Base-by-base conservation (phyloP, 1,139 yeast genomes). In the Pichia sp. region DNA sequence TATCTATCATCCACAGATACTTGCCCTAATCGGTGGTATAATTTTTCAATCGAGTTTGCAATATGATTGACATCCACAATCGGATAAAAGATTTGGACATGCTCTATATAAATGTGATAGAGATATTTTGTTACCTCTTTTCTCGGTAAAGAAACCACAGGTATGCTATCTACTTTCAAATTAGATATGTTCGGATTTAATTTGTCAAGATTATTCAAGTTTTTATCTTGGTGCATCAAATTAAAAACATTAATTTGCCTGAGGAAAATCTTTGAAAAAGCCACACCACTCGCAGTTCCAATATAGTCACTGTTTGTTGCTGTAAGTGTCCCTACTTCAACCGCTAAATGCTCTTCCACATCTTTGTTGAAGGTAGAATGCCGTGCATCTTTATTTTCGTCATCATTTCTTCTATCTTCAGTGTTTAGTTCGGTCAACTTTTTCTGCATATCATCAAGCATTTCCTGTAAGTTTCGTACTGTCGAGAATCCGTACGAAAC, bases 271-370 rank as follows among this genome's bases (percentile, higher is more conserved):
- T 47, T 47, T 5, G 43, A 36, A 23, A 47, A 47, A 8, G 23
- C 30, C 6, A 19, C 50, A 47, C 50, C 50, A 36, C 50, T 47
- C 15, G 50, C 50, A 26, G 34, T 36, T 26, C 50, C 50, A 5
- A 47, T 47, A n/a, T 36, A 47, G 15, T 38, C 11, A 8, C 38
- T 38, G 30, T 16, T 19, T 8, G 38, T 40, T n/a, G 50, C 26
- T 5, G 41, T 11, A 36, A 47, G 45, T 29, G 50, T 19, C 26
- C 50, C 50, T 19, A 47, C 50, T 38, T 47, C 50, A 8, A n/a
- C 34, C 6, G 44, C 19, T n/a, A 47, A 29, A 8, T 43, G 26
- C 7, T 38, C 15, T 47, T 40, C 34, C 5, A 47, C 15, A 11
- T 43, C 23, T 16, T 36, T 40, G 29, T 36, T 34, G 32, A 47